Percentiles rank a stretch among this genome's conserved stretches.
Conservation (phyloP, 2,329 filamentous ascomycete species). For the Claviceps sp. region DNA sequence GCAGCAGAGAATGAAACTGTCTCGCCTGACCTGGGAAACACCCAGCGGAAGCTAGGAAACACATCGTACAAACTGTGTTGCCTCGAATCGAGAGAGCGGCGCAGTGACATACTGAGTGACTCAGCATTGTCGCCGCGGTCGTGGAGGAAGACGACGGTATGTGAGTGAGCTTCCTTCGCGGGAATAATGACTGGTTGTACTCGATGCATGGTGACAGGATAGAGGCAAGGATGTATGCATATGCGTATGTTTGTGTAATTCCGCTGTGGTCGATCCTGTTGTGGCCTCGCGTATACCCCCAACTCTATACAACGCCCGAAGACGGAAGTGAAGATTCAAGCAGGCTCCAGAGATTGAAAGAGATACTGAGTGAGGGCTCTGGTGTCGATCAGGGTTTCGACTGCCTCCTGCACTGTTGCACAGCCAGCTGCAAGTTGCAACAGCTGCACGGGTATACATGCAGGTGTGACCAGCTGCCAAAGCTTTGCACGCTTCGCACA, state of each 20-base stretch:
- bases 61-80: constrained; percentile 21
- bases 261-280: background rate
- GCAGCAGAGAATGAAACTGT: constrained; percentile 13
- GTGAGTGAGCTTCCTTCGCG: constrained; percentile 16
- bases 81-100: constrained; percentile 17
- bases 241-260: too few species aligned
- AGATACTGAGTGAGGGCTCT: too few species aligned
- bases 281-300: background rate
- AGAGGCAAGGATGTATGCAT: background rate
- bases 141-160: constrained; percentile 33
- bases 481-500: too few species aligned
- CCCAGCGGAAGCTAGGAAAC: constrained; percentile 34
- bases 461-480: too few species aligned
- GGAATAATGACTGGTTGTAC: background rate
- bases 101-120: constrained; percentile 19
- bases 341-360: too few species aligned
- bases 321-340: too few species aligned
- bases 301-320: too few species aligned
- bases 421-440: too few species aligned
- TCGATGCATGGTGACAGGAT: background rate
- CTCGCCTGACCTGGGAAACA: constrained; percentile 31
- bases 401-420: too few species aligned
- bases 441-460: too few species aligned
- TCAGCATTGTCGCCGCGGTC: constrained; percentile 27
- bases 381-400: too few species aligned